Percentiles rank a stretch among this genome's conserved stretches.
Conservation (phyloP, 805 yeast genomes). For the Spathaspora passalidarum region DNA sequence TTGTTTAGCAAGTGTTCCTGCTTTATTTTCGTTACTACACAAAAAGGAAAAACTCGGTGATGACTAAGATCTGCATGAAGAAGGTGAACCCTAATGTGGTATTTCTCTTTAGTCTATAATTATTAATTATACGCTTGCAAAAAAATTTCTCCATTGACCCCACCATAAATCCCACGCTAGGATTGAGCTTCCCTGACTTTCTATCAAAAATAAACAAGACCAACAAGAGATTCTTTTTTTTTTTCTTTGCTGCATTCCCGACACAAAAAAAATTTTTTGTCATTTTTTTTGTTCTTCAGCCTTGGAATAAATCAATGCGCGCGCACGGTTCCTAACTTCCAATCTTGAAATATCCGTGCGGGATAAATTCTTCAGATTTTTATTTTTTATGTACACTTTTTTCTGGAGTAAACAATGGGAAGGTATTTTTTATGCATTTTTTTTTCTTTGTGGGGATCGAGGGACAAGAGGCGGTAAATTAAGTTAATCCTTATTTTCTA, state of each 20-base stretch:
- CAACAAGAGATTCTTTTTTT: neutral
- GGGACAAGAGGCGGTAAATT: neutral
- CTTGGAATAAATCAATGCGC: neutral
- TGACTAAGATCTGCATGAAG: neutral
- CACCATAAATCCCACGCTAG: slow-evolving; percentile 1
- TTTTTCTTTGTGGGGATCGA: slow-evolving; percentile 1
- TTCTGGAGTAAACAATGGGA: neutral
- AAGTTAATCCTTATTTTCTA: neutral
- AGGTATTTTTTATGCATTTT: neutral
- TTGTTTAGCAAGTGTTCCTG: neutral
- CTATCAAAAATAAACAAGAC: neutral
- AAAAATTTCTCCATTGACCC: neutral
- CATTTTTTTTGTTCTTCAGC: neutral
- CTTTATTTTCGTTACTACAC: neutral
- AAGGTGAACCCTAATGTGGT: neutral
- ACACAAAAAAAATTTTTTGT: neutral
- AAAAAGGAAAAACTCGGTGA: neutral
- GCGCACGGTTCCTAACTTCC: neutral
- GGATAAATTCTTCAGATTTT: neutral
- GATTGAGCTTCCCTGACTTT: slow-evolving; percentile 1
- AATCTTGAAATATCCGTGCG: slow-evolving; percentile 1
- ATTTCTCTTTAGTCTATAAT: neutral
- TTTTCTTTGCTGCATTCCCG: neutral
- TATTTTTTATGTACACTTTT: neutral
- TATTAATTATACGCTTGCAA: neutral